phyloP scores from a whole-genome alignment of 768 basidiomycete genomes.

The Zangia roseola region DNA sequence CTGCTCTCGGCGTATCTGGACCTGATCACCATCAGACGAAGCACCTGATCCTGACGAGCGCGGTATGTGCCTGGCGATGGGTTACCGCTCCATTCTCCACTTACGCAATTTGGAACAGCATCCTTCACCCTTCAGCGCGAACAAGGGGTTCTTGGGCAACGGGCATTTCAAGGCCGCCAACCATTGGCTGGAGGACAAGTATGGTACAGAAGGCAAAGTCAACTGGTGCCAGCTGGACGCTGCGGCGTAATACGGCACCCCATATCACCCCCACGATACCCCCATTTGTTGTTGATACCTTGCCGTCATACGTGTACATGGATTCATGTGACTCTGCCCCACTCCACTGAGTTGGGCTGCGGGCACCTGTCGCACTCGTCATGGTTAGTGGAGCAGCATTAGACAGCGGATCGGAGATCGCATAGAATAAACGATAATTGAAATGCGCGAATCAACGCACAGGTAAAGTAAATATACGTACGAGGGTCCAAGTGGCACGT shows the following conservation, averaged over 20 bases:
- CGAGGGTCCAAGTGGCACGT: not conserved
- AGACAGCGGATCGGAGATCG: constrained; percentile 23
- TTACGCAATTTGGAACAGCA: constrained; percentile 52
- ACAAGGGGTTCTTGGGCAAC: constrained; percentile 83
- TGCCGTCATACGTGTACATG: constrained; percentile 21
- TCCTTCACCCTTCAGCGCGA: constrained; percentile 79
- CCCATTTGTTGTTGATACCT: constrained; percentile 29
- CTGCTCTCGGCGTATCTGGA: constrained; percentile 13
- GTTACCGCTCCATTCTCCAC: constrained; percentile 20
- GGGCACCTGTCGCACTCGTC: constrained; percentile 13
- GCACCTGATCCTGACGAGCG: constrained; percentile 75
- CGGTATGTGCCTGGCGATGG: constrained; percentile 46
- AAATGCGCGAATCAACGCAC: constrained; percentile 22
- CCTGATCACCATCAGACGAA: constrained; percentile 52
- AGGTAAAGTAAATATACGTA: constrained; percentile 5
- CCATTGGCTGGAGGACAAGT: constrained; percentile 78
- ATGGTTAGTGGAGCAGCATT: not conserved
- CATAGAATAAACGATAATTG: constrained; percentile 21
- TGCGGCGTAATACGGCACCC: constrained; percentile 14
- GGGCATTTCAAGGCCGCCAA: constrained; percentile 87
- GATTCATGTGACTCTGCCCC: constrained; percentile 12
- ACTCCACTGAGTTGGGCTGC: constrained; percentile 17
- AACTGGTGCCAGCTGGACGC: constrained; percentile 62
- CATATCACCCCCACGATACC: constrained; percentile 14
- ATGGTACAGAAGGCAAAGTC: constrained; percentile 70